Evolutionary conservation across 352 stramenopile species (phyloP).

Genomic region (Pythium guiyangense): DNA sequence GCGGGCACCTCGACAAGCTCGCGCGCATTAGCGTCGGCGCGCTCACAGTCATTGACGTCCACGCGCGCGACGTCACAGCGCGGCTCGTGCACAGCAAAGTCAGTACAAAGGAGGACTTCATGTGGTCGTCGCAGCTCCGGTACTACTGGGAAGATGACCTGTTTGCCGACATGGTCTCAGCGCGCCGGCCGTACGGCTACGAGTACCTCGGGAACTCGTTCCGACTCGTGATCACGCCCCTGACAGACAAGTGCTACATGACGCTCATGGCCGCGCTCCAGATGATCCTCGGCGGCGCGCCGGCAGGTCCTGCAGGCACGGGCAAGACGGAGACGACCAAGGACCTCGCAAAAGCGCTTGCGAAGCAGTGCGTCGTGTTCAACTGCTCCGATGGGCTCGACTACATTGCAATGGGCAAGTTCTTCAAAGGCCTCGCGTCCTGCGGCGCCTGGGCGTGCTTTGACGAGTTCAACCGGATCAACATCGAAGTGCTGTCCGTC

Average conservation of each 20-base stretch:
- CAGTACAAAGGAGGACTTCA: constrained; percentile 89
- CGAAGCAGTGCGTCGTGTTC: constrained; percentile 95
- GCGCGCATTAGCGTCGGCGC: constrained; percentile 91
- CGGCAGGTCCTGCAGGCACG: constrained; percentile 89
- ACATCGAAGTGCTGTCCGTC: constrained; percentile 90
- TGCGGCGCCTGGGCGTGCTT: constrained; percentile 95
- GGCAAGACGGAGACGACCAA: constrained; percentile 95
- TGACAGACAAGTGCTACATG: constrained; percentile 96
- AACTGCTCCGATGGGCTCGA: constrained; percentile 95
- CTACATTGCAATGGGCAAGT: constrained; percentile 95
- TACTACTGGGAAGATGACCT: constrained; percentile 92
- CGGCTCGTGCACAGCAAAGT: constrained; percentile 84
- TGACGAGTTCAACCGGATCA: constrained; percentile 96
- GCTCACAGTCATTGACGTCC: constrained; percentile 94
- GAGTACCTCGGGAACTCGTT: constrained; percentile 95
- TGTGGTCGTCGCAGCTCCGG: constrained; percentile 93
- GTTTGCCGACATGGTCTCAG: constrained; percentile 90
- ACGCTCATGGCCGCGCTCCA: constrained; percentile 94
- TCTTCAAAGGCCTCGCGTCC: constrained; percentile 89
- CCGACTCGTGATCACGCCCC: constrained; percentile 91
- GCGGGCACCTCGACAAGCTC: constrained; percentile 84
- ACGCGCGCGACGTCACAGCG: constrained; percentile 91
- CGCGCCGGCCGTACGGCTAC: constrained; percentile 90
- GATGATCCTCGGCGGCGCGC: constrained; percentile 92
- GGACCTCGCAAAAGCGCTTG: constrained; percentile 90